phyloP scores from a whole-genome alignment of 1,284 basidiomycete species.

The Sporisorium reilianum region DNA sequence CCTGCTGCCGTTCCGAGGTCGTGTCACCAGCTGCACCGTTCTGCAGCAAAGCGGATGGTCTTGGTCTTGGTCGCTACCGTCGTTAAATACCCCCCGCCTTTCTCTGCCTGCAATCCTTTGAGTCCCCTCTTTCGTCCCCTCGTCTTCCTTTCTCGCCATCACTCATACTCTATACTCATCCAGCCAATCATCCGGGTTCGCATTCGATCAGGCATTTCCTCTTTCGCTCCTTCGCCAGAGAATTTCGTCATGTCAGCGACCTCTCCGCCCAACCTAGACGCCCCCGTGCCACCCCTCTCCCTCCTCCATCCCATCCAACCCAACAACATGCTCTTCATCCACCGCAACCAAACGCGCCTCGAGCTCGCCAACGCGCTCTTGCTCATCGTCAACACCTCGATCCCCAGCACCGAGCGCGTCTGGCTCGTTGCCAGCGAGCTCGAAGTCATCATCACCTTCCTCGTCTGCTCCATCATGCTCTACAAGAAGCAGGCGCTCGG shows the following conservation, averaged over 20 bases:
- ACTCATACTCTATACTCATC: background rate
- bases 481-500: slow-evolving; percentile 23
- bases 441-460: slow-evolving; percentile 19
- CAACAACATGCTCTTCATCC: slow-evolving; percentile 22
- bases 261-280: background rate
- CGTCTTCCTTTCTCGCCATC: background rate
- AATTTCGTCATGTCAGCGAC: slow-evolving; percentile 4
- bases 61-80: no score
- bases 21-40: no score
- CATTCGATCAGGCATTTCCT: background rate
- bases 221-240: background rate
- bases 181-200: background rate
- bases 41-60: no score
- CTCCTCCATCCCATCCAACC: slow-evolving; percentile 5
- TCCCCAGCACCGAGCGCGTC: background rate
- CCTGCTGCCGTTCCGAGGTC: no score
- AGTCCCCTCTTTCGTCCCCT: background rate
- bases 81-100: no score
- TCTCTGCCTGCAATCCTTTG: no score
- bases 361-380: slow-evolving; percentile 19
- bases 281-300: background rate
- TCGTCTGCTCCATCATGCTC: slow-evolving; percentile 31
- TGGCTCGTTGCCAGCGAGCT: slow-evolving; percentile 23
- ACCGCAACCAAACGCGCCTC: slow-evolving; percentile 17
- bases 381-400: background rate